A percentile compares a stretch with the other conserved stretches of the same genome.
Evolutionary conservation across 345 rosid species (phyloP).

Genomic region (Mallotus nudiflorus): DNA sequence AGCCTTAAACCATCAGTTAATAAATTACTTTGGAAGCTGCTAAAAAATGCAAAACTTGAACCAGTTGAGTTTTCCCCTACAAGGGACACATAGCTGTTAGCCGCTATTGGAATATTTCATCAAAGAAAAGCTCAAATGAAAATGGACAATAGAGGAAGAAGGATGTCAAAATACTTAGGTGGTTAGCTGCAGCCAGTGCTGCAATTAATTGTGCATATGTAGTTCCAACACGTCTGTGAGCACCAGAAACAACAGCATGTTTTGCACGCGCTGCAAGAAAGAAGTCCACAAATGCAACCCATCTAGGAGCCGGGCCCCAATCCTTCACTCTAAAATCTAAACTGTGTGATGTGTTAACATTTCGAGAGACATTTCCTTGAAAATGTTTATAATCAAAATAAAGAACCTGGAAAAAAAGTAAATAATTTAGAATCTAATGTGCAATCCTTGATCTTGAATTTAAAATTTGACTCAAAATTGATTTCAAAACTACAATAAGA

Average conservation of each 20-base stretch:
- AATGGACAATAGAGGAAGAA: background rate
- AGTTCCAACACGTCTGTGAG: conserved; percentile 89
- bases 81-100: conserved; percentile 5
- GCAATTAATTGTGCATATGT: conserved; percentile 91
- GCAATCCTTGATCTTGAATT: background rate
- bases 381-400: conserved; percentile 74
- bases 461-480: background rate
- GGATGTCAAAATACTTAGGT: conserved; percentile 48
- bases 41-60: conserved; percentile 64
- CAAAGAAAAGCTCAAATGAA: background rate
- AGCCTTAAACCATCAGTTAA: conserved; percentile 62
- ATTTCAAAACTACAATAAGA: conserved; percentile 1
- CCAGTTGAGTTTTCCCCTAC: conserved; percentile 61
- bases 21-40: conserved; percentile 85
- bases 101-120: background rate
- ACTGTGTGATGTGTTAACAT: conserved; percentile 37
- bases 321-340: conserved; percentile 77
- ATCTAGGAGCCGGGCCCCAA: conserved; percentile 99
- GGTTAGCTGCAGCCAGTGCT: conserved; percentile 83
- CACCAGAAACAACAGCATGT: conserved; percentile 77
- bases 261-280: conserved; percentile 90
- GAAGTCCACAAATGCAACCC: conserved; percentile 99
- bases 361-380: conserved; percentile 55
- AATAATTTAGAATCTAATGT: conserved; percentile 6
- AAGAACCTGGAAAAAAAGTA: conserved; percentile 56